These are phyloP conservation scores for Marasmius fiardii DNA, from an alignment of 1,284 basidiomycete genomes.

Conservation along the genomic window DNA sequence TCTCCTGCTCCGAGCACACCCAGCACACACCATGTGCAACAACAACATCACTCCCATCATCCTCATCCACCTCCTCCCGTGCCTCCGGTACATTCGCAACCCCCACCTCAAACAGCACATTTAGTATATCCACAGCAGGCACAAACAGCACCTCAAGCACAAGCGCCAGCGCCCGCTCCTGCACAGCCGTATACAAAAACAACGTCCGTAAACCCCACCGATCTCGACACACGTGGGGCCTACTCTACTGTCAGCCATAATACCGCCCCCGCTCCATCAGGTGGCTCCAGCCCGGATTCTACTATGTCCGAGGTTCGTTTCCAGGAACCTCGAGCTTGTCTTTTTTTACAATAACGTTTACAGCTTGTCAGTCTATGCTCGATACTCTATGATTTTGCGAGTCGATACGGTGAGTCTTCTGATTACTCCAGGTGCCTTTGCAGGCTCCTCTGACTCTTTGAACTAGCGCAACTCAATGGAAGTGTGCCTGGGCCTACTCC, in stretches of 20 bases:
- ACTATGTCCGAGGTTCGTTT: conserved; percentile 36
- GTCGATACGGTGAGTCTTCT: conserved; percentile 53
- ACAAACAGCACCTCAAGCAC: conserved; percentile 8
- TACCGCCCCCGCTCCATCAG: conserved; percentile 26
- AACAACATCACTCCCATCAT: conserved; percentile 21
- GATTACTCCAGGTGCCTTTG: conserved; percentile 4
- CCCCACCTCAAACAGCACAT: conserved; percentile 14
- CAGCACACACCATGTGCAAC: conserved; percentile 31
- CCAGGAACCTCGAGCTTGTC: conserved; percentile 10
- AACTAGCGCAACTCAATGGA: conserved; percentile 43
- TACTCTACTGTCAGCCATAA: conserved; percentile 12
- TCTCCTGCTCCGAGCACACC: conserved; percentile 22
- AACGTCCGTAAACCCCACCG: conserved; percentile 35
- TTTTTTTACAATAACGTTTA: conserved; percentile 14
- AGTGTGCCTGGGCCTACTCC: conserved; percentile 47
- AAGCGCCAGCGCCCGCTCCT: background rate
- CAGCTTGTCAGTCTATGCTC: conserved; percentile 63
- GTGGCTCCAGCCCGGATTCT: conserved; percentile 29
- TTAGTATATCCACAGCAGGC: conserved; percentile 12
- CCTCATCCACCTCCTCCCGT: conserved; percentile 20
- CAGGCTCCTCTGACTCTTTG: conserved; percentile 7
- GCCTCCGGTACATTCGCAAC: conserved; percentile 16
- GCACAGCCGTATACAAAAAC: conserved; percentile 22
- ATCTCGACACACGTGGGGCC: conserved; percentile 27
- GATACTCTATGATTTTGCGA: conserved; percentile 58